phyloP scores from a whole-genome alignment of 192 early-diverging fungal genomes.

The Coemansia sp. region DNA sequence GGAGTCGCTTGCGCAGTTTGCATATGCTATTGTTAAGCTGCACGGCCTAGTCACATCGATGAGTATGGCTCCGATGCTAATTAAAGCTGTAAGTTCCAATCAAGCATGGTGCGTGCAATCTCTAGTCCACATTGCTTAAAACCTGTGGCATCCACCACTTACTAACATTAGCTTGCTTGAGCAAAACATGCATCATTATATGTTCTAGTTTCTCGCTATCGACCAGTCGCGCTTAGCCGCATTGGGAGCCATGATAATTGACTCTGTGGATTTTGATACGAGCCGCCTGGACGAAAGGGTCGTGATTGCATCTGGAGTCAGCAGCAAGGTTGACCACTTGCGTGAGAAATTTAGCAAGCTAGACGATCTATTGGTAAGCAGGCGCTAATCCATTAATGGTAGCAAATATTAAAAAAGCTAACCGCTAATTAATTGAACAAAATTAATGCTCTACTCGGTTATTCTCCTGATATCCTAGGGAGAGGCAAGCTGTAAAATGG shows the following conservation, averaged over 20 bases:
- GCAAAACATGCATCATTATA: neutral
- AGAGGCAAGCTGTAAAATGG: slow-evolving; percentile 39
- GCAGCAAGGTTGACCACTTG: slow-evolving; percentile 34
- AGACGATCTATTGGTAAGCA: slow-evolving; percentile 31
- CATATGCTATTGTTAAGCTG: slow-evolving; percentile 32
- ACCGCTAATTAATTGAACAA: neutral
- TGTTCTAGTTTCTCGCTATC: slow-evolving; percentile 23
- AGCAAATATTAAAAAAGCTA: neutral
- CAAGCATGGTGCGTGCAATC: neutral
- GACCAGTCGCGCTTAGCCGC: slow-evolving; percentile 24
- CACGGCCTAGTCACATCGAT: slow-evolving; percentile 21
- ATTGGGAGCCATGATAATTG: slow-evolving; percentile 33
- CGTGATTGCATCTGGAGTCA: slow-evolving; percentile 25
- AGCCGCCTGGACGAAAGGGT: slow-evolving; percentile 30
- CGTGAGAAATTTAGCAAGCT: slow-evolving; percentile 26
- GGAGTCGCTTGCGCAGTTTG: slow-evolving; percentile 39
- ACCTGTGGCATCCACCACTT: neutral
- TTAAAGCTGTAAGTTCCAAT: slow-evolving; percentile 25
- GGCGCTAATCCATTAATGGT: neutral
- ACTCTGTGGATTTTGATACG: slow-evolving; percentile 35
- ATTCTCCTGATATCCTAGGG: slow-evolving; percentile 13
- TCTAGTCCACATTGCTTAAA: neutral
- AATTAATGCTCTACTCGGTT: neutral
- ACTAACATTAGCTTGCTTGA: neutral
- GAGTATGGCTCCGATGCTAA: slow-evolving; percentile 14